Evolutionary conservation across 257 asterid species (phyloP).

Genomic region (Ocimum tenuiflorum): DNA sequence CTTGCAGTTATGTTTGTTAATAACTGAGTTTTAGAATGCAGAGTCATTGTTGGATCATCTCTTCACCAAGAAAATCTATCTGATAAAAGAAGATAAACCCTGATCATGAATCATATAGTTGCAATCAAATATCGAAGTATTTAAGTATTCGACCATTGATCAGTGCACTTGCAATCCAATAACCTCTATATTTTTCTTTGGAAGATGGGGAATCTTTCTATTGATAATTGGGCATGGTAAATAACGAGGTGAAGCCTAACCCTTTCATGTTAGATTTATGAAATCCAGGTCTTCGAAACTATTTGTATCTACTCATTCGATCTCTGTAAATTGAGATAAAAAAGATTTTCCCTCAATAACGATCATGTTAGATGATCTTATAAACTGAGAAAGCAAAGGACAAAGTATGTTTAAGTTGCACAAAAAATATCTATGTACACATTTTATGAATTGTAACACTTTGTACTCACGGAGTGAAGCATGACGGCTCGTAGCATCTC

Average conservation of each 20-base stretch:
- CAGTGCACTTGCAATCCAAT: background rate
- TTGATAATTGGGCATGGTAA: constrained; percentile 2
- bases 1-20: constrained; percentile 68
- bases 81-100: background rate
- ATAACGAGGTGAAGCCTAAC: constrained; percentile 31
- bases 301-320: constrained; percentile 89
- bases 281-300: constrained; percentile 83
- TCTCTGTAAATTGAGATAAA: constrained; percentile 73
- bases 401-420: background rate
- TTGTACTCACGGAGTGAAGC: too few relatives aligned
- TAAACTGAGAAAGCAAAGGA: background rate
- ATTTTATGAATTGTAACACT: too few relatives aligned
- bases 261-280: constrained; percentile 82
- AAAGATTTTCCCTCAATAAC: constrained; percentile 50
- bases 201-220: background rate
- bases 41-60: constrained; percentile 4
- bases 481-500: too few relatives aligned
- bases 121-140: background rate
- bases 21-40: constrained; percentile 35
- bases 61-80: background rate
- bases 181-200: background rate
- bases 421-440: background rate
- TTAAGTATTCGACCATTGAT: background rate
- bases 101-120: background rate
- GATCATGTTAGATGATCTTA: constrained; percentile 9